A percentile compares a stretch with the other conserved stretches of the same genome.
These are phyloP conservation scores for Lantana camara DNA, from an alignment of 257 asterid species.

Conservation along the genomic window DNA sequence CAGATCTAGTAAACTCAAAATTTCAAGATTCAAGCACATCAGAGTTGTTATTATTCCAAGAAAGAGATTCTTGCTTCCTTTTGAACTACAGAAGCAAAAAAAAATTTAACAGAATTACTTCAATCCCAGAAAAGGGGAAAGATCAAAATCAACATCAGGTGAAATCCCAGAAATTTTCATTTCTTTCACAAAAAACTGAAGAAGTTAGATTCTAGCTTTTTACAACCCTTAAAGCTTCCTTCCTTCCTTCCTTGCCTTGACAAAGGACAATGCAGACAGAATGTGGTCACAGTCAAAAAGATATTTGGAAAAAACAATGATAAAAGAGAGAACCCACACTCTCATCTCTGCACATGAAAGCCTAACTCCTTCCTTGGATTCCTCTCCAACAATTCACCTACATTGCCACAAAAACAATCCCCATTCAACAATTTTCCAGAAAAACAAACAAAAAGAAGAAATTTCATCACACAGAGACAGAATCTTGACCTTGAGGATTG, in stretches of 20 bases:
- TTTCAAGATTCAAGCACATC: background rate
- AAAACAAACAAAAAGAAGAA: background rate
- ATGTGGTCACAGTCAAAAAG: background rate
- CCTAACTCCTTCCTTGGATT: conserved; percentile 25
- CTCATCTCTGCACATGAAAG: conserved; percentile 39
- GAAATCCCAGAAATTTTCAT: conserved; percentile 9
- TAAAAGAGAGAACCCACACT: background rate
- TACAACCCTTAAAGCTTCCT: conserved; percentile 32
- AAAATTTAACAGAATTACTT: background rate
- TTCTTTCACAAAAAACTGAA: conserved; percentile 36
- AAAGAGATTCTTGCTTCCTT: background rate
- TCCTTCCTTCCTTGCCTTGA: background rate
- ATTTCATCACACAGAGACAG: no score
- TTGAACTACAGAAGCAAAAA: background rate
- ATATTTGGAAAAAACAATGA: background rate
- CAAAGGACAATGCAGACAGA: background rate
- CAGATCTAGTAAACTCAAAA: background rate
- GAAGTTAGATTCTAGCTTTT: background rate
- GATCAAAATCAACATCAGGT: background rate
- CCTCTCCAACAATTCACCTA: conserved; percentile 35
- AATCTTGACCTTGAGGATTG: conserved; percentile 56
- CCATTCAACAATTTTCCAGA: background rate
- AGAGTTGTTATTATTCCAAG: background rate
- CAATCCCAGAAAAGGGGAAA: background rate
- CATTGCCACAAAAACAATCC: conserved; percentile 23